A percentile compares a stretch with the other conserved stretches of the same genome.
Evolutionary conservation across 139 green algal genomes (phyloP).

Genomic region (Chlorella sp.): DNA sequence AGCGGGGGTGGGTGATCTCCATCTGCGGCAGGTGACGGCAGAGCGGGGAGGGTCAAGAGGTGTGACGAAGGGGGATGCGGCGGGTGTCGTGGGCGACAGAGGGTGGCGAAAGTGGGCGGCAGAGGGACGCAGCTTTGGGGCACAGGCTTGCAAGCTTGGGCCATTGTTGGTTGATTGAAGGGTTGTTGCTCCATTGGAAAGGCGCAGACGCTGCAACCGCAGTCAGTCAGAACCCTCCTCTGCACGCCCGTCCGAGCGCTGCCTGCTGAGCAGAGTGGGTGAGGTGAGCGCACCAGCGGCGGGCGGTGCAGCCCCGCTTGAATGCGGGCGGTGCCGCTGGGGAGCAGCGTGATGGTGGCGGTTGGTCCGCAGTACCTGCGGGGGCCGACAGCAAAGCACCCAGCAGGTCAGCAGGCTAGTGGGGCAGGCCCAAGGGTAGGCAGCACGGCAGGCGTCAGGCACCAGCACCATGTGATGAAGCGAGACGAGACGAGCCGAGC

Average conservation of each 20-base stretch:
- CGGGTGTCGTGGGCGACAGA: neutral
- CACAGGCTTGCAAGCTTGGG: no score
- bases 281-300: neutral
- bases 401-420: no score
- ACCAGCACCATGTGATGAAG: no score
- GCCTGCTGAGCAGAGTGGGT: neutral
- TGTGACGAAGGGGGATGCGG: neutral
- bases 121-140: no score
- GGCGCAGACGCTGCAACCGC: no score
- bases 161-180: no score
- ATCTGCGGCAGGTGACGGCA: neutral
- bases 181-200: no score
- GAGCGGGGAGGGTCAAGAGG: neutral
- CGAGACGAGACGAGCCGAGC: neutral
- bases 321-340: constrained; percentile 1
- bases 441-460: neutral
- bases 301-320: constrained; percentile 7
- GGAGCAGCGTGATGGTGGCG: constrained; percentile 47
- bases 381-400: neutral
- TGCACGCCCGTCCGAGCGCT: neutral
- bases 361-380: constrained; percentile 38
- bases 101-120: no score
- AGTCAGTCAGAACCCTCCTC: no score
- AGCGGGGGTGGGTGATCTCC: constrained; percentile 36
- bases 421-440: no score